Base-by-base conservation (phyloP, 495 filamentous ascomycete genomes). In the Cryomyces minteri region DNA sequence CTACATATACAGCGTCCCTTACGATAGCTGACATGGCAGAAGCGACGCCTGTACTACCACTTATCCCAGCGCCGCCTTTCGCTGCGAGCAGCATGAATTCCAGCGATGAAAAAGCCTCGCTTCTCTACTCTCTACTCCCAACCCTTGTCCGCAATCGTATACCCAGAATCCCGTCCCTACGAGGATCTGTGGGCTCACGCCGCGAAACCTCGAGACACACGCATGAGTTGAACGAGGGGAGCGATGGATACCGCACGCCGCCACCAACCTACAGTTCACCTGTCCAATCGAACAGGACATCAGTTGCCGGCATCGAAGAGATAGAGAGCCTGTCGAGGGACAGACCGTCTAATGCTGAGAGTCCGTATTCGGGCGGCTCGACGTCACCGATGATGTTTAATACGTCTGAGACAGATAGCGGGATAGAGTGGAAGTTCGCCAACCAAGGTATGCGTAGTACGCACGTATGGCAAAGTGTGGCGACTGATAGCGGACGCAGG, bases 351-450 rank as follows among this genome's bases (percentile, higher is more conserved):
- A 50, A 8, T 30, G 40, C 47, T 18, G n/a, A 44, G 28, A 18
- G 28, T 55, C 40, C 30, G 40, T 28, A 7, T 46, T 49, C 47
- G 0, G 25, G 30, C n/a, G 45, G 38, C 30, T 29, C 44, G 25
- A 46, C 46, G 5, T 43, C 49, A 0, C 48, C 46, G 5, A 43
- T 47, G 0, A 12, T 47, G 1, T 52, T 45, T 33, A 14, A 18
- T 10, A 5, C 56, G 10, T 45, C 51, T 29, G 60, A 62, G 31
- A 51, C 45, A 7, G 51, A 54, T 34, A 62, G 54, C 44, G 64
- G 58, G 5, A 62, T 69, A 39, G 53, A 52, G n/a, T 68, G 65
- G 66, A 67, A 63, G 48, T 69, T 63, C 57, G 64, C 62, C 6
- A 61, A 58, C 49, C 65, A 66, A 55, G 66, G 66, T 66, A 53